phyloP scores from a whole-genome alignment of 2,329 filamentous ascomycete genomes.

The Aureobasidium sp. region DNA sequence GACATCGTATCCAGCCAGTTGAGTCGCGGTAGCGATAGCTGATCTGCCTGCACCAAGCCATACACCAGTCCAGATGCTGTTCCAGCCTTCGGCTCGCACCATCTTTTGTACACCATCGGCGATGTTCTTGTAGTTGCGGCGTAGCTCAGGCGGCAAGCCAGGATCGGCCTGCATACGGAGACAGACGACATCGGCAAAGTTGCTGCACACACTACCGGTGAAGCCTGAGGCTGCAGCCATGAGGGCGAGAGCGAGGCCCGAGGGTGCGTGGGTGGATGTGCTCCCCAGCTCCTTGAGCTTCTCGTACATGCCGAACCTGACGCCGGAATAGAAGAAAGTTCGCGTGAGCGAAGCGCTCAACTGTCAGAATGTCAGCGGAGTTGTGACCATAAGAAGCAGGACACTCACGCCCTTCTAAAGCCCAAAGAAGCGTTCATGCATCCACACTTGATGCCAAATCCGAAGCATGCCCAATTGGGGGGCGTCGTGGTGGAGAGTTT shows the following conservation, averaged over 20 bases:
- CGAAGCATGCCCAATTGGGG: constrained; percentile 13
- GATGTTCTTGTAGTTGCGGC: constrained; percentile 18
- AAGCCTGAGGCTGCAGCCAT: constrained; percentile 17
- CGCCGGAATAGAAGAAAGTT: constrained; percentile 16
- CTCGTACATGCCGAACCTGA: constrained; percentile 19
- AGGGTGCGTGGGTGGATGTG: constrained; percentile 16
- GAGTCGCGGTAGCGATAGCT: constrained; percentile 16
- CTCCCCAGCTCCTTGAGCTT: constrained; percentile 18
- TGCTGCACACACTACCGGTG: constrained; percentile 16
- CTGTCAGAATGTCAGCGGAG: constrained; percentile 7
- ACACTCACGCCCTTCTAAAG: constrained; percentile 18
- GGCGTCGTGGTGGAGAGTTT: constrained; percentile 12
- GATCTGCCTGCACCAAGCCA: constrained; percentile 18
- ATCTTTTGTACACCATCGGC: constrained; percentile 17
- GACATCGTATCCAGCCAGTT: constrained; percentile 19
- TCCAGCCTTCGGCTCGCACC: constrained; percentile 17
- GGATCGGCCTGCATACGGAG: constrained; percentile 18
- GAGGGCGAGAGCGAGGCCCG: constrained; percentile 14
- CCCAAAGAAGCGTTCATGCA: constrained; percentile 15
- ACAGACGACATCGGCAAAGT: constrained; percentile 19
- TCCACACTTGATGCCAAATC: constrained; percentile 16
- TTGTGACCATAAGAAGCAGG: background rate
- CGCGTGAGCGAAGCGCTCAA: constrained; percentile 17
- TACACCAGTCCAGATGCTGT: constrained; percentile 19
- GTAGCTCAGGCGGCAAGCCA: constrained; percentile 14